Evolutionary conservation across 148 eudicot species (phyloP).

Genomic region (Rhododendron henanense): DNA sequence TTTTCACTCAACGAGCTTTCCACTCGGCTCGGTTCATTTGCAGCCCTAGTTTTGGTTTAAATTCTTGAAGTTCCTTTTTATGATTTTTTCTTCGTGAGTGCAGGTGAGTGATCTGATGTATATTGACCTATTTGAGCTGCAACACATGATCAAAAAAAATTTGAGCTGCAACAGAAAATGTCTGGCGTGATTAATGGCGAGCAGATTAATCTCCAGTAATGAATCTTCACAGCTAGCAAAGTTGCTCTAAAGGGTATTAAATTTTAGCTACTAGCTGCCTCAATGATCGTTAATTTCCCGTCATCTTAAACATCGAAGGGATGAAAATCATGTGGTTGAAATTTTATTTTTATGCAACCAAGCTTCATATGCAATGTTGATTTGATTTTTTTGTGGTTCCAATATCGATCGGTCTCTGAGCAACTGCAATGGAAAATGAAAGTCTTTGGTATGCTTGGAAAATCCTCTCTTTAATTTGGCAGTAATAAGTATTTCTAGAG

Average conservation of each 20-base stretch:
- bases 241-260: neutral
- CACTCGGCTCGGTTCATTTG: no score
- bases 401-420: neutral
- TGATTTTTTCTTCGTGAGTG: neutral
- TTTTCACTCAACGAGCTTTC: no score
- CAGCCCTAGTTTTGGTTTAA: neutral
- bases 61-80: neutral
- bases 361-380: neutral
- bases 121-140: slow-evolving; percentile 18
- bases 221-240: no score
- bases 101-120: slow-evolving; percentile 8
- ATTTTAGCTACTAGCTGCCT: no score
- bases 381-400: neutral
- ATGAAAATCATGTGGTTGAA: neutral
- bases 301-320: neutral
- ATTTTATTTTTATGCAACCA: neutral
- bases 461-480: neutral
- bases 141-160: neutral
- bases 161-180: slow-evolving; percentile 23
- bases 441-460: neutral
- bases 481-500: no score
- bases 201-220: neutral
- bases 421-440: neutral
- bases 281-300: no score
- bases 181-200: slow-evolving; percentile 1